phyloP scores from a whole-genome alignment of 2,329 filamentous ascomycete genomes.

The Tolypocladium nubicola region DNA sequence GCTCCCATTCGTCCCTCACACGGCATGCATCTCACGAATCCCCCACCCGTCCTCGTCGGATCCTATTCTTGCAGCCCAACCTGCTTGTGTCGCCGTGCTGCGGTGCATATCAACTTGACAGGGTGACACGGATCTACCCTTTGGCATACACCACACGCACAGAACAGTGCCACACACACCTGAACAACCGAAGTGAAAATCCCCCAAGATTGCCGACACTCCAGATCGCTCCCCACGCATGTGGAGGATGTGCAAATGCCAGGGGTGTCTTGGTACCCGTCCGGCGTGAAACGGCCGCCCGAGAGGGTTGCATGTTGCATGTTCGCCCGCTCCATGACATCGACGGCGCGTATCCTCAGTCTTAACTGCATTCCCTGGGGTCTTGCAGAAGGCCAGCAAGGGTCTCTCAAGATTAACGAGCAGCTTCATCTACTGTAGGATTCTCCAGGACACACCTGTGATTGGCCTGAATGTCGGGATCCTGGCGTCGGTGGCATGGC shows the following conservation, averaged over 20 bases:
- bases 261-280: background rate
- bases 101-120: background rate
- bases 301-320: background rate
- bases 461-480: background rate
- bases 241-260: background rate
- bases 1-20: background rate
- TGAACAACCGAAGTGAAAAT: background rate
- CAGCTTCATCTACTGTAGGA: background rate
- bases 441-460: background rate
- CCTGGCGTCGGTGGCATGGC: background rate
- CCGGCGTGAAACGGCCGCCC: background rate
- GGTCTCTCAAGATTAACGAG: background rate
- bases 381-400: background rate
- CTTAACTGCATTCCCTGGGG: background rate
- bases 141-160: background rate
- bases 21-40: background rate
- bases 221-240: background rate
- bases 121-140: slow-evolving; percentile 1
- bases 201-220: background rate
- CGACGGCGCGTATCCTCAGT: background rate
- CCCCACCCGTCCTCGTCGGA: background rate
- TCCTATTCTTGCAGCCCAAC: background rate
- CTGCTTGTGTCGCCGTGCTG: background rate
- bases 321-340: background rate
- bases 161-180: background rate